These are phyloP conservation scores for Allantophomopsis cytisporea DNA, from an alignment of 2,329 filamentous ascomycete species.

Conservation along the genomic window DNA sequence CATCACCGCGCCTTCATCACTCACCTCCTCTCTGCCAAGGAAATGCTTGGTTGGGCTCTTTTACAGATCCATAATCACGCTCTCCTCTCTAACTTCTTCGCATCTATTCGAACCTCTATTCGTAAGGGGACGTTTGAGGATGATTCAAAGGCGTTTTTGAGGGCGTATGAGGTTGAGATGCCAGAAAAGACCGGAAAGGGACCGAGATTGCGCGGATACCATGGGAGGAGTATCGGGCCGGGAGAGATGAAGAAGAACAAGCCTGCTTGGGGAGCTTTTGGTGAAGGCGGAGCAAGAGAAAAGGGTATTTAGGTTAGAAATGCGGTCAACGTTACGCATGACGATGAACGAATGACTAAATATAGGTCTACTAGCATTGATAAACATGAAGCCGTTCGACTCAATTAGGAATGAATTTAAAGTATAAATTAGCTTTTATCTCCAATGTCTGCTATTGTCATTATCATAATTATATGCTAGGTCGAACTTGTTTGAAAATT, in stretches of 20 bases:
- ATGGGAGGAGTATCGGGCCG: slow-evolving; percentile 54
- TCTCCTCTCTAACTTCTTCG: slow-evolving; percentile 60
- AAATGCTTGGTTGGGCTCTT: slow-evolving; percentile 93
- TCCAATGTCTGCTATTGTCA: too few species aligned
- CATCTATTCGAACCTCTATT: slow-evolving; percentile 52
- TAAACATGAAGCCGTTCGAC: too few species aligned
- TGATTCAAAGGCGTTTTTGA: slow-evolving; percentile 25
- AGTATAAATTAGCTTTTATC: too few species aligned
- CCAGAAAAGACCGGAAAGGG: slow-evolving; percentile 65
- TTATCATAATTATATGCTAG: too few species aligned
- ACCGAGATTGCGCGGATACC: slow-evolving; percentile 71
- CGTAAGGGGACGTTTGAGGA: slow-evolving; percentile 42
- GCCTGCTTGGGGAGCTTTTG: slow-evolving; percentile 48
- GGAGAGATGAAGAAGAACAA: slow-evolving; percentile 55
- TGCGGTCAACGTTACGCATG: too few species aligned
- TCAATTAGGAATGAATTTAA: too few species aligned
- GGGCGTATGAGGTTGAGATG: slow-evolving; percentile 53
- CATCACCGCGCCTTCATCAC: slow-evolving; percentile 83
- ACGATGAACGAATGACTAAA: too few species aligned
- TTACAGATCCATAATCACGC: slow-evolving; percentile 87
- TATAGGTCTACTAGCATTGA: too few species aligned
- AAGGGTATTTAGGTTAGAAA: too few species aligned
- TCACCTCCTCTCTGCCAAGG: slow-evolving; percentile 77
- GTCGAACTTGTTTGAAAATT: too few species aligned
- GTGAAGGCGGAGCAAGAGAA: slow-evolving; percentile 9